Evolutionary conservation across 208 protist species (phyloP).

Genomic region (Leishmania gerbilli): DNA sequence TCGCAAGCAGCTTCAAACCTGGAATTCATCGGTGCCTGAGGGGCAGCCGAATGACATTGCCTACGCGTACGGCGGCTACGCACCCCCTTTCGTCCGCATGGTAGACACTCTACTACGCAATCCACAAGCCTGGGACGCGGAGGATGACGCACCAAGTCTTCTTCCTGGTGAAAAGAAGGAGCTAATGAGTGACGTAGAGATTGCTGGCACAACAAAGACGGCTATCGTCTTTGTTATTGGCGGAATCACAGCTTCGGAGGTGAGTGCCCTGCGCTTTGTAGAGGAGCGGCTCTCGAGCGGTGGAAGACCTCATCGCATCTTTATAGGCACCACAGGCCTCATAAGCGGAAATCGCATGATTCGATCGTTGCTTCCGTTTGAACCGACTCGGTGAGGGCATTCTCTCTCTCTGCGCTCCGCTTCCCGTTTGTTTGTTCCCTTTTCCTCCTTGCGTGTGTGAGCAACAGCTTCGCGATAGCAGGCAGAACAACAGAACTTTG

Average conservation of each 20-base stretch:
- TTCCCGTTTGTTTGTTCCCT: slow-evolving; percentile 4
- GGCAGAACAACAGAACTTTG: not conserved
- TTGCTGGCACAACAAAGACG: slow-evolving; percentile 33
- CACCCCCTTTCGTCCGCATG: slow-evolving; percentile 60
- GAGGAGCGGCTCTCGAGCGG: slow-evolving; percentile 44
- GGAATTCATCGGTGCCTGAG: slow-evolving; percentile 59
- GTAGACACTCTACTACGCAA: slow-evolving; percentile 53
- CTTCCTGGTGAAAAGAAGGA: slow-evolving; percentile 61
- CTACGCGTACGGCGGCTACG: slow-evolving; percentile 79
- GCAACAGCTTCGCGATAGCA: not conserved
- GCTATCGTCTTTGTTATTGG: slow-evolving; percentile 93
- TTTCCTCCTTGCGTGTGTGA: not conserved
- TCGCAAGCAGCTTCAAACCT: slow-evolving; percentile 61
- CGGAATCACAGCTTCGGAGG: slow-evolving; percentile 93
- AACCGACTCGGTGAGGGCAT: slow-evolving; percentile 3
- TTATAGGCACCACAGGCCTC: slow-evolving; percentile 66
- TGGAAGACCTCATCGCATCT: slow-evolving; percentile 47
- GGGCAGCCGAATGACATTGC: slow-evolving; percentile 70
- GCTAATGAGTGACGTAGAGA: slow-evolving; percentile 44
- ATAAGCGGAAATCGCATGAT: slow-evolving; percentile 64
- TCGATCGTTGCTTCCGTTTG: slow-evolving; percentile 56
- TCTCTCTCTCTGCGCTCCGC: not conserved
- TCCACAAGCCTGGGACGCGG: slow-evolving; percentile 43
- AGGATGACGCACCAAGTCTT: slow-evolving; percentile 39
- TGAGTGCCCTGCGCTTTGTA: slow-evolving; percentile 90